Conservation (phyloP, 345 rosid genomes). For the Arabidopsis suecica region DNA sequence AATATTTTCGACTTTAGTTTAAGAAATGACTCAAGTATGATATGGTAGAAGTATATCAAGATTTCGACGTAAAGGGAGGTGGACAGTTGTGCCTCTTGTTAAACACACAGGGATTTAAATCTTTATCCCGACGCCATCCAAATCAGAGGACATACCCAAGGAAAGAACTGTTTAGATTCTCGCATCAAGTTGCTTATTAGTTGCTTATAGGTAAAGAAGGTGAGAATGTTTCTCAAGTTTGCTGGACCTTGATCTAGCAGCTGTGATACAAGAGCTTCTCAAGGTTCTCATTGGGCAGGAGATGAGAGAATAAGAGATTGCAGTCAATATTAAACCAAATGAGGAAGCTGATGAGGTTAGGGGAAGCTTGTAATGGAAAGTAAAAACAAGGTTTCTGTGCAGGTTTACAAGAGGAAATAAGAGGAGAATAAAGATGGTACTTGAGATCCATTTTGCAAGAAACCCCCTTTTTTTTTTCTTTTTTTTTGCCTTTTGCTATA, state of each 20-base stretch:
- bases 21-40: constrained; percentile 56
- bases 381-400: background rate
- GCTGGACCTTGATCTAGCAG: constrained; percentile 82
- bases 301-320: constrained; percentile 29
- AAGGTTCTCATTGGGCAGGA: constrained; percentile 49
- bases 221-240: constrained; percentile 54
- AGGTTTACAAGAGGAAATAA: background rate
- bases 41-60: constrained; percentile 69
- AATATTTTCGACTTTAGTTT: constrained; percentile 49
- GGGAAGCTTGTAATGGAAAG: background rate
- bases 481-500: background rate
- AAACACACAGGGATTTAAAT: constrained; percentile 64
- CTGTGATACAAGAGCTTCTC: constrained; percentile 66
- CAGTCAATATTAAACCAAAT: constrained; percentile 1
- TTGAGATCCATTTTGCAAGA: background rate
- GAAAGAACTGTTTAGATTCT: constrained; percentile 68
- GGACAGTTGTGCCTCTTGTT: constrained; percentile 53
- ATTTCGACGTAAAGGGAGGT: constrained; percentile 55
- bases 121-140: constrained; percentile 49
- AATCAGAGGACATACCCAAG: constrained; percentile 49
- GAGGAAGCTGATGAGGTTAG: background rate
- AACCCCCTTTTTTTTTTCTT: background rate
- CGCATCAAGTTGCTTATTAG: constrained; percentile 69
- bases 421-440: background rate
- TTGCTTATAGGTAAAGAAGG: constrained; percentile 67